Conservation (phyloP, 225 moss, liverwort and hornwort species). For the Antitrichia curtipendula region DNA sequence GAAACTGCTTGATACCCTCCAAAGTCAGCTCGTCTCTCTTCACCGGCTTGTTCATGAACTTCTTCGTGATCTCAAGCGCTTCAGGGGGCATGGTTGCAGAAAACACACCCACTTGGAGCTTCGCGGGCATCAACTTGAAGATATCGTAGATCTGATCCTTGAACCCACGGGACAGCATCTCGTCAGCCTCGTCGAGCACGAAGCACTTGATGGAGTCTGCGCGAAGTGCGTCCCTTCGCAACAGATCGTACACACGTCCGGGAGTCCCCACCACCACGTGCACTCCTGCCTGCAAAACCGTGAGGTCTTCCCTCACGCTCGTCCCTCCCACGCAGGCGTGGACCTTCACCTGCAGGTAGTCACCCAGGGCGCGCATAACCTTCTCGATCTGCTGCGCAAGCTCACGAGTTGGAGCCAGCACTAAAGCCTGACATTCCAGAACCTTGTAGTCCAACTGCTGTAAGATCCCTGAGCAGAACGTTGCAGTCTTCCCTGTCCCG, state of each 20-base stretch:
- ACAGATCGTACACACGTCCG: slow-evolving; percentile 55
- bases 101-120: slow-evolving; percentile 55
- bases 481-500: slow-evolving; percentile 51
- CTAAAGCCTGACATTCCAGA: slow-evolving; percentile 49
- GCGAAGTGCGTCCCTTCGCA: slow-evolving; percentile 42
- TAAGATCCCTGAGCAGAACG: slow-evolving; percentile 44
- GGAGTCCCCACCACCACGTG: slow-evolving; percentile 69
- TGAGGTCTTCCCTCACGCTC: slow-evolving; percentile 53
- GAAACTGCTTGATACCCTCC: not conserved
- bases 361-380: slow-evolving; percentile 61
- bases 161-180: slow-evolving; percentile 64
- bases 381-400: slow-evolving; percentile 59
- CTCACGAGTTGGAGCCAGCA: slow-evolving; percentile 59
- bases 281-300: slow-evolving; percentile 41
- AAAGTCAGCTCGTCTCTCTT: not conserved
- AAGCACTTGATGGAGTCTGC: slow-evolving; percentile 61
- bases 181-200: slow-evolving; percentile 58
- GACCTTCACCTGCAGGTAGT: slow-evolving; percentile 54
- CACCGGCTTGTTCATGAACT: slow-evolving; percentile 62
- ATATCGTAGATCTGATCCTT: slow-evolving; percentile 75
- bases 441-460: slow-evolving; percentile 47
- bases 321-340: slow-evolving; percentile 65
- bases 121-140: slow-evolving; percentile 42
- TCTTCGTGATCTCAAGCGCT: slow-evolving; percentile 52
- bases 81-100: slow-evolving; percentile 60